These are phyloP conservation scores for Oenanthe javanica DNA, from an alignment of 140 eudicot genomes.

Conservation along the genomic window DNA sequence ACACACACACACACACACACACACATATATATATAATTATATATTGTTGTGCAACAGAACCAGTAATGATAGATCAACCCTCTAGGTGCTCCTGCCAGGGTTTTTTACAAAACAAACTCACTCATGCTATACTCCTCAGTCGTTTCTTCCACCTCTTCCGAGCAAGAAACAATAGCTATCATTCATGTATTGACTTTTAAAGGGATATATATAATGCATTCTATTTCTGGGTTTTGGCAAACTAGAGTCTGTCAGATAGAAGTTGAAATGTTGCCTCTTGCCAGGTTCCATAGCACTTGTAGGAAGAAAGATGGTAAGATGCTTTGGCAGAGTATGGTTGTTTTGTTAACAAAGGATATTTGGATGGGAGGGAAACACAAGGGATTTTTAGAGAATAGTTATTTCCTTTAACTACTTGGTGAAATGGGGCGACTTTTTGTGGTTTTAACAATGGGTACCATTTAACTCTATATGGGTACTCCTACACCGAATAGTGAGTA, in stretches of 20 bases:
- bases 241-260: not conserved
- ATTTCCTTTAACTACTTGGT: not conserved
- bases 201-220: not conserved
- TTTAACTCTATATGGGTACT: not conserved
- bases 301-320: not conserved
- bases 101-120: not conserved
- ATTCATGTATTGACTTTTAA: not conserved
- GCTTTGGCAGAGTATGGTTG: not conserved
- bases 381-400: too few relatives aligned
- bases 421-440: not conserved
- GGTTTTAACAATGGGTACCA: not conserved
- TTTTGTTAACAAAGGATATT: not conserved
- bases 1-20: too few relatives aligned
- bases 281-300: not conserved
- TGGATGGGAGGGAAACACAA: too few relatives aligned
- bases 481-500: not conserved
- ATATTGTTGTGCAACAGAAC: not conserved
- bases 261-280: not conserved
- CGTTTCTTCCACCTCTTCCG: not conserved
- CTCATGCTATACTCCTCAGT: not conserved
- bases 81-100: not conserved
- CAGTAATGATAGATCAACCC: not conserved
- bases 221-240: not conserved
- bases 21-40: too few relatives aligned
- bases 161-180: not conserved